A percentile compares a stretch with the other conserved stretches of the same genome.
Evolutionary conservation across 176 grass and related monocot genomes (phyloP).

Genomic region (Oryza meridionalis): DNA sequence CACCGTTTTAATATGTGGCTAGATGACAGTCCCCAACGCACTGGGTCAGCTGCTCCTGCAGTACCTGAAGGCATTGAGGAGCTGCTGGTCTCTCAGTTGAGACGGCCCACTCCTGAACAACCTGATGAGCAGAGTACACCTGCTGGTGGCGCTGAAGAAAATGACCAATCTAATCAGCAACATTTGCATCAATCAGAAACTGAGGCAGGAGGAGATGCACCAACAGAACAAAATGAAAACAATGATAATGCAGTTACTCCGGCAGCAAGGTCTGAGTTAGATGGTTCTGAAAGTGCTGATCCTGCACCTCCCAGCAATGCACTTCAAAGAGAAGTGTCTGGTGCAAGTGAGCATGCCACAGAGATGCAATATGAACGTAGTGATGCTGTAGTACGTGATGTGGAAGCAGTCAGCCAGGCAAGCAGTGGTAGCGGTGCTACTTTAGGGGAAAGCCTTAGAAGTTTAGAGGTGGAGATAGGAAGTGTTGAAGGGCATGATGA

Average conservation of each 20-base stretch:
- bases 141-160: conserved; percentile 53
- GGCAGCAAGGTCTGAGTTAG: conserved; percentile 34
- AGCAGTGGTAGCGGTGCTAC: conserved; percentile 98
- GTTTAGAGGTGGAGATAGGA: conserved; percentile 98
- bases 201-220: conserved; percentile 62
- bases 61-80: conserved; percentile 97
- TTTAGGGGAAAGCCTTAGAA: conserved; percentile 90
- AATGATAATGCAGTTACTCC: conserved; percentile 54
- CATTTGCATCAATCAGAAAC: conserved; percentile 58
- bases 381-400: conserved; percentile 74
- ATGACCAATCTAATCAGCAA: conserved; percentile 47
- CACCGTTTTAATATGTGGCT: conserved; percentile 98
- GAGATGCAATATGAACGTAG: conserved; percentile 92
- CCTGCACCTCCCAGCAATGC: conserved; percentile 50
- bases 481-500: conserved; percentile 98
- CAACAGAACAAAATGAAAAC: conserved; percentile 43
- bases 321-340: conserved; percentile 63
- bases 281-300: conserved; percentile 54
- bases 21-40: conserved; percentile 75
- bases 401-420: conserved; percentile 93
- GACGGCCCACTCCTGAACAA: conserved; percentile 65
- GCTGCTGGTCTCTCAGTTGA: conserved; percentile 81
- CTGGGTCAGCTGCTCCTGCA: conserved; percentile 57
- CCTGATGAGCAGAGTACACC: conserved; percentile 50
- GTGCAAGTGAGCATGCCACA: conserved; percentile 74